Evolutionary conservation across 2,329 filamentous ascomycete genomes (phyloP).

Genomic region (Aspergillus novofumigatus): DNA sequence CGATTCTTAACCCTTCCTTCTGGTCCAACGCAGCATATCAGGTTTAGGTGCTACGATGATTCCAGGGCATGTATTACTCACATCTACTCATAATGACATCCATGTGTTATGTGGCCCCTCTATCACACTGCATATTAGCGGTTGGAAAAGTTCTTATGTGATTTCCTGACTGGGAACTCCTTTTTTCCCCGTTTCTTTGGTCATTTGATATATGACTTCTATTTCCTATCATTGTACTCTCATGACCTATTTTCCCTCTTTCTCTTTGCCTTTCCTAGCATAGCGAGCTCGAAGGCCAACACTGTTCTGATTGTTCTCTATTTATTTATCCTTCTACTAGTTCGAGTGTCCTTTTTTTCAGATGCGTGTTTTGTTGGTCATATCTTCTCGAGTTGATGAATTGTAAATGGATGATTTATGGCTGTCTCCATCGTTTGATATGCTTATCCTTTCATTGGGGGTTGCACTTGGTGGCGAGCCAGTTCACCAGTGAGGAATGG

Average conservation of each 20-base stretch:
- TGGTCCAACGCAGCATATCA: conserved; percentile 15
- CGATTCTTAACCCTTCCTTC: conserved; percentile 21
- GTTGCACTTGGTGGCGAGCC: neutral
- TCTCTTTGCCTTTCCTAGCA: conserved; percentile 25
- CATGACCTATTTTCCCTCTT: conserved; percentile 1
- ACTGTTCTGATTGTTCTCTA: conserved; percentile 13
- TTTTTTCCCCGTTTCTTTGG: conserved; percentile 18
- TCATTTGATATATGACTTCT: conserved; percentile 19
- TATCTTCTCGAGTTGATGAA: neutral
- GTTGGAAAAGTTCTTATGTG: conserved; percentile 39
- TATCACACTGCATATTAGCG: conserved; percentile 40
- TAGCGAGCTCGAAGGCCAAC: conserved; percentile 34
- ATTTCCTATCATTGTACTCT: conserved; percentile 13
- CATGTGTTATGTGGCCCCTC: conserved; percentile 35
- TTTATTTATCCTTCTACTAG: conserved; percentile 1
- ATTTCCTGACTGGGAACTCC: conserved; percentile 24
- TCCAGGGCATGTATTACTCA: conserved; percentile 37
- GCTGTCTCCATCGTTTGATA: neutral
- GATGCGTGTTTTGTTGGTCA: conserved; percentile 1
- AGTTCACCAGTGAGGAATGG: neutral
- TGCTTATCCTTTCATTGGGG: neutral
- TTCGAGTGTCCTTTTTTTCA: conserved; percentile 1
- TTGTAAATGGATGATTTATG: conserved; percentile 4
- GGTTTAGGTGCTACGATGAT: conserved; percentile 15
- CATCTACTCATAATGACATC: conserved; percentile 35